Conservation (phyloP, 768 basidiomycete species). For the Amanita pallidorosea region DNA sequence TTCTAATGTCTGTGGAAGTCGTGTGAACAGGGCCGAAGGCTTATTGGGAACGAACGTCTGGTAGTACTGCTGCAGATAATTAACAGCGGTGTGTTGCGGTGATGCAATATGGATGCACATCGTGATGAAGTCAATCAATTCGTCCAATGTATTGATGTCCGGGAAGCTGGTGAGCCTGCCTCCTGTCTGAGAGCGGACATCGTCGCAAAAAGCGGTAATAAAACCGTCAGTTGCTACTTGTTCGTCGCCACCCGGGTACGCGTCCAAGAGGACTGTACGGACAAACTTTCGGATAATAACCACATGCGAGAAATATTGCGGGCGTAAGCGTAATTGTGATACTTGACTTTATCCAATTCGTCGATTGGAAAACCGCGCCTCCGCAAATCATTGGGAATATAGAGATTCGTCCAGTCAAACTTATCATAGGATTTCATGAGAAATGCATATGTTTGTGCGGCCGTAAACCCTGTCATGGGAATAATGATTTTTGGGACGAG, state of each 20-base stretch:
- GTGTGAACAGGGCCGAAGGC: conserved; percentile 16
- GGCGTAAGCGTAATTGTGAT: conserved; percentile 20
- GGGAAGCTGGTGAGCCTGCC: conserved; percentile 17
- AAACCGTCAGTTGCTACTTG: conserved; percentile 13
- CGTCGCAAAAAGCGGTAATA: conserved; percentile 7
- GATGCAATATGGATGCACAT: conserved; percentile 23
- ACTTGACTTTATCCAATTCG: conserved; percentile 14
- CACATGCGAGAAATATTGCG: conserved; percentile 16
- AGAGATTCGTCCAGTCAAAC: conserved; percentile 16
- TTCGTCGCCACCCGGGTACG: conserved; percentile 11
- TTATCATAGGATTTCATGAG: conserved; percentile 9
- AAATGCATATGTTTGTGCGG: neutral
- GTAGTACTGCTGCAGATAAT: conserved; percentile 24
- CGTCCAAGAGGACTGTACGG: conserved; percentile 8
- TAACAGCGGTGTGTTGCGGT: conserved; percentile 22
- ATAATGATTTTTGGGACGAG: neutral
- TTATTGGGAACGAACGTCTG: conserved; percentile 21
- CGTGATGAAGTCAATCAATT: conserved; percentile 17
- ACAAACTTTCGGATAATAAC: conserved; percentile 17
- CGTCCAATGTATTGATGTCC: conserved; percentile 13
- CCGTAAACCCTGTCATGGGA: neutral
- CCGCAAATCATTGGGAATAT: conserved; percentile 17
- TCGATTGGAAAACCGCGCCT: conserved; percentile 19
- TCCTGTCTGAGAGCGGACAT: conserved; percentile 11
- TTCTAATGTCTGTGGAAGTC: conserved; percentile 12